Percentiles rank a stretch among this genome's conserved stretches.
Conservation (phyloP, 495 filamentous ascomycete genomes). For the Stereocaulon alpinum region DNA sequence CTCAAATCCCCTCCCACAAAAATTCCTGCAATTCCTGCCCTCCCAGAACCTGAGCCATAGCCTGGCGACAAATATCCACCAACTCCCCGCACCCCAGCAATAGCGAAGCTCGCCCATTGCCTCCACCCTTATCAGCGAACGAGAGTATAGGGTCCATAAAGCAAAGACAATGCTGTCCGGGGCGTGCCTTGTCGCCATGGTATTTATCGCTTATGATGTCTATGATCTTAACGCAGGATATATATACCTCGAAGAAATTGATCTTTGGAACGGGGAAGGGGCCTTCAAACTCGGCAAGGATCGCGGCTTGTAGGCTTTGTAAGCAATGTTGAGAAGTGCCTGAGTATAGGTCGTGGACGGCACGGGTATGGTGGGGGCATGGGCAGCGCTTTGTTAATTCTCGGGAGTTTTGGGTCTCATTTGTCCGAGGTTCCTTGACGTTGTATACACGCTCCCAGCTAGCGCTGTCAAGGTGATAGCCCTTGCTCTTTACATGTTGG, state of each 20-base stretch:
- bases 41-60: constrained; percentile 11
- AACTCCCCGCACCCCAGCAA: constrained; percentile 14
- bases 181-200: constrained; percentile 13
- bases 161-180: constrained; percentile 19
- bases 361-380: not conserved
- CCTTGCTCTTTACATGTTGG: constrained; percentile 18
- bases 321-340: not conserved
- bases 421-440: not conserved
- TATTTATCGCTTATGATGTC: constrained; percentile 16
- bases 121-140: constrained; percentile 17
- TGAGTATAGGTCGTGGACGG: not conserved
- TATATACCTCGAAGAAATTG: constrained; percentile 21
- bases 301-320: constrained; percentile 1
- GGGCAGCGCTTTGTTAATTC: not conserved
- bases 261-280: constrained; percentile 19
- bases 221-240: constrained; percentile 18
- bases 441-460: not conserved
- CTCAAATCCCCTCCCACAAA: constrained; percentile 17
- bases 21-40: constrained; percentile 16
- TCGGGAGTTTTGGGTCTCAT: not conserved
- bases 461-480: constrained; percentile 13
- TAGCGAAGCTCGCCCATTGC: constrained; percentile 2
- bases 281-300: constrained; percentile 10
- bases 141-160: constrained; percentile 16
- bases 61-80: constrained; percentile 14